Evolutionary conservation across 257 asterid species (phyloP), one percentile per base, ranked within the genome.

Genomic region (Nicotiana obtusifolia): DNA sequence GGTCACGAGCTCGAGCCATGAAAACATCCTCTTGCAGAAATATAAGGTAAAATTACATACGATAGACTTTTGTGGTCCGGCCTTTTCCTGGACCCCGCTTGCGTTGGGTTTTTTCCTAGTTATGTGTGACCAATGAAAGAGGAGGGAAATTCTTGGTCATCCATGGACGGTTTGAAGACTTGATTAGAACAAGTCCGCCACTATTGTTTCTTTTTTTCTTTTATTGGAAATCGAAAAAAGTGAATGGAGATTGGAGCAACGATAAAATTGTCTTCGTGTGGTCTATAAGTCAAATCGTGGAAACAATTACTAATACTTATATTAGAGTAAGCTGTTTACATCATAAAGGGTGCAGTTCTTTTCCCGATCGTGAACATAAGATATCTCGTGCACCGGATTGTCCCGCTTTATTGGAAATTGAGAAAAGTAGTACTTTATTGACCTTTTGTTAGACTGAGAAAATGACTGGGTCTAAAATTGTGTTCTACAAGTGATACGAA

Each of bases 311-410:
- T 8, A 41, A 9, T 41, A 0, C 0, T 41, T 41, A 4, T 41
- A 41, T 41, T 2, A 41, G 49, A 41, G 10, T 41, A 41, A 0
- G 0, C 0, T 41, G 49, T 9, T 0, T 41, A 41, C 13, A 9
- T 41, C 11, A 41, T 0, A 41, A 0, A 13, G 0, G 4, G 0
- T 41, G 4, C 4, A 1, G 0, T 0, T 9, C 49, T 41, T 41
- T 41, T 11, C 0, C 0, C 0, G 2, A 41, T 0, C 11, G 49
- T 9, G 1, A 41, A 41, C 4, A 0, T 0, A 2, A 0, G 0
- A 41, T 41, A 9, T 3, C 4, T 41, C 9, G 13, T 41, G 3
- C 49, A 41, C 49, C 49, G 1, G 4, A 9, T 0, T 9, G 1
- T 41, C 3, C 0, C 10, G 3, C 47, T 41, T 37, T 41, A 41